Evolutionary conservation across 805 yeast species (phyloP), one percentile per base, ranked within the genome.

Genomic region (Priceomyces melissophilus): DNA sequence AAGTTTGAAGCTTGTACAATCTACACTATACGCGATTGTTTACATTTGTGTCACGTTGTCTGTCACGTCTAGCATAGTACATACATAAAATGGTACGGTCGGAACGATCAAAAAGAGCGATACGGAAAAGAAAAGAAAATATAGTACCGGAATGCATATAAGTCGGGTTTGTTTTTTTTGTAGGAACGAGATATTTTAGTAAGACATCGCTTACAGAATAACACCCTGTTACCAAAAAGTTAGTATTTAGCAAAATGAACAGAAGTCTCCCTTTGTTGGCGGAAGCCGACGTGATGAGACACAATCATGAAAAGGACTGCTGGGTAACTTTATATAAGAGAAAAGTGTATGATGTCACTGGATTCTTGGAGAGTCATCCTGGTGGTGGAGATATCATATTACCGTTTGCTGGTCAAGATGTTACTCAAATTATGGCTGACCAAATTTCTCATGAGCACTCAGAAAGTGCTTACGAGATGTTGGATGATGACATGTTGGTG

Each of bases 301-400:
- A 86, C 60, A 72, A 64, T 53, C 61, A 69, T 17, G 60, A 62
- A 15, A 58, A 67, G 10, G 82, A 83, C 46, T 81, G 91, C 47
- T 85, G 91, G 90, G 95, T 90, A 40, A 78, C 95, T 2, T 66
- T 90, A 13, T 79, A 83, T 63, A 61, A 84, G 57, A 74, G 96
- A 56, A 87, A 86, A 52, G 80, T 91, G 30, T 91, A 90, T 60
- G 82, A 91, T 57, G 91, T 91, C 37, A 84, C 95, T 1, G 71
- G 61, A 3, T 85, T 85, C 48, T 52, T 84, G 26, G 82, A 80
- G 20, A 87, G 81, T 54, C 95, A 85, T 60, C 87, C 87, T 1
- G 87, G 77, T 25, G 87, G 87, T 17, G 69, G 65, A 4, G 83
- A 79, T 42, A 48, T 79, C n/a, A 71, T 81, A 36, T 44, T 75